Evolutionary conservation across 441 rosid genomes (phyloP), one percentile per base, ranked within the genome.

Genomic region (Manihot esculenta): DNA sequence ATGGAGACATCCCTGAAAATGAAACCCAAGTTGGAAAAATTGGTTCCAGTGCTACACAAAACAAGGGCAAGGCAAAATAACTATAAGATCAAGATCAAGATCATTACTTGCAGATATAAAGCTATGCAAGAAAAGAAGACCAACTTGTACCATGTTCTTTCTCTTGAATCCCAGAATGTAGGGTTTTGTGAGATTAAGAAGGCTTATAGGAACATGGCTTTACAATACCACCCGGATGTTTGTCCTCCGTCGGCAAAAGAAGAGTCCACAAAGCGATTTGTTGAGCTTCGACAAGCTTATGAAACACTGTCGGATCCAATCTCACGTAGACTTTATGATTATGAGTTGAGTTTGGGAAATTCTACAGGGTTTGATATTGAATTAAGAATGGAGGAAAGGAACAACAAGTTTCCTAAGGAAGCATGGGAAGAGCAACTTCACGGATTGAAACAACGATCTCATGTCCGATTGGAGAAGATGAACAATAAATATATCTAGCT

Each of bases 181-280:
- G 83, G 84, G 26, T 58, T 71, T 21, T 72, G 68, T 10, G 88
- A 86, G 24, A 86, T 84, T 2, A 86, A 78, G 81, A 81, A 73
- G 64, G 88, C 88, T 3, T 86, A 84, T 20, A 72, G 88, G 66
- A 78, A 71, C 63, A 78, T 84, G 90, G 90, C 77, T 50, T 76
- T 77, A 11, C 78, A 35, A 49, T 78, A 72, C 72, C 86, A 86
- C 27, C 88, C 88, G 0, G 88, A 86, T n/a, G 90, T 78, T n/a
- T 84, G 86, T 33, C 73, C 82, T 74, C 71, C 76, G 1, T 62
- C 70, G 0, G 26, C 59, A 14, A 83, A 71, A 64, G 80, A 84
- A 41, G 84, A 84, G 62, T 82, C 78, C 18, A 82, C 85, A 0
- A 74, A 62, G 53, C 69, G 79, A 27, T 86, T 86, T 26, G 62